Base-by-base conservation (phyloP, 2,329 filamentous ascomycete genomes). In the Helotiales sp. region DNA sequence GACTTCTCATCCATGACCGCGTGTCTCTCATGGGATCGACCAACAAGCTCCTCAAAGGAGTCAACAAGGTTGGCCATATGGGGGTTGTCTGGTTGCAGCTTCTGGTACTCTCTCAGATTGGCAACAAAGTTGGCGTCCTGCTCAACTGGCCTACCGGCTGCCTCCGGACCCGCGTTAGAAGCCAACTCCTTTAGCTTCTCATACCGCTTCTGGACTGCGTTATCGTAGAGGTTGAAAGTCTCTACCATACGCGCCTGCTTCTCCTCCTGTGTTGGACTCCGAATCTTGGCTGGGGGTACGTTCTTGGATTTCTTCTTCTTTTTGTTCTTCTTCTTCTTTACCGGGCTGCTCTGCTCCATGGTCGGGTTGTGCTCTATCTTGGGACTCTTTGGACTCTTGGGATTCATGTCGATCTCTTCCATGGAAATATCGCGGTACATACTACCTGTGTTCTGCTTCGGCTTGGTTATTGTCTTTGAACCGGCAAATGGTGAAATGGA, bases 351-450 rank as follows among this genome's bases (percentile, higher is more conserved):
- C n/a, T 22, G 17, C n/a, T 8, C n/a, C 40, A 43, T 5, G 2
- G 17, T n/a, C 3, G 40, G 17, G 17, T 20, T 43, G 40, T 20
- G n/a, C 3, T 43, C 40, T 20, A 17, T 43, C 40, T 43, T 43
- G 15, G 40, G 40, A 20, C 40, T 59, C 32, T 59, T 59, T 4
- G 55, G 32, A 6, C 22, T 34, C 55, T 59, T 59, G 22, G 49
- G 60, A 34, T 63, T 63, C 60, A 54, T 26, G 45, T 63, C 49
- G 32, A 63, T 45, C 17, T 63, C 30, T 8, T 11, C 22, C 26
- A 15, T 20, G 22, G 60, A 34, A 4, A 63, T 63, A 7, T 63
- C 60, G 60, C 60, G 60, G 37, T 54, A 63, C 30, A n/a, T 30
- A 15, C 24, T 11, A 5, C 45, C 24, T 1, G 17, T 5, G n/a